Percentiles rank a stretch among this genome's conserved stretches.
Evolutionary conservation across 495 filamentous ascomycete genomes (phyloP).

Genomic region (Delitschia confertaspora): DNA sequence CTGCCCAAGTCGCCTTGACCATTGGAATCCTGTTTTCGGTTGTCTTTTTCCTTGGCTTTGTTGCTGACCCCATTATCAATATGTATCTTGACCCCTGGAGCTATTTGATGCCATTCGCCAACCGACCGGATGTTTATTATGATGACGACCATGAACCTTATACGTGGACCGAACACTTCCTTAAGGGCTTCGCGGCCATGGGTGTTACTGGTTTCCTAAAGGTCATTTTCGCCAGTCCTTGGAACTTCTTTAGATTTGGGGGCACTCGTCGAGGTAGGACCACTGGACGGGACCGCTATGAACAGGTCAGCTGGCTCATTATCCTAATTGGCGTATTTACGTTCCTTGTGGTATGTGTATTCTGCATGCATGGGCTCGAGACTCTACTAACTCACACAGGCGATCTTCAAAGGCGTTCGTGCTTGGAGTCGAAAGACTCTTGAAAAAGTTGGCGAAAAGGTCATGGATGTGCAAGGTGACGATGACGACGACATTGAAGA

Average conservation of each 20-base stretch:
- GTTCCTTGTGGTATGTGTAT: constrained; percentile 65
- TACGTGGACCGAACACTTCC: constrained; percentile 70
- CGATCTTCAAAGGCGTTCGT: constrained; percentile 70
- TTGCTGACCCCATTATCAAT: constrained; percentile 88
- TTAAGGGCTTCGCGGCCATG: constrained; percentile 77
- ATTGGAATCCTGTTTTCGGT: constrained; percentile 56
- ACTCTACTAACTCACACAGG: constrained; percentile 44
- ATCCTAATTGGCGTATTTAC: constrained; percentile 71
- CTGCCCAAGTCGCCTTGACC: constrained; percentile 57
- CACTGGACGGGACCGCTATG: constrained; percentile 62
- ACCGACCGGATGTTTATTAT: constrained; percentile 7
- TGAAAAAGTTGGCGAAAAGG: constrained; percentile 64
- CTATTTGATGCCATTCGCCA: constrained; percentile 37
- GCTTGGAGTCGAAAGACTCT: constrained; percentile 59
- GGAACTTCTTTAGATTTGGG: constrained; percentile 40
- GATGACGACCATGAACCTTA: constrained; percentile 40
- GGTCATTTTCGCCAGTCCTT: constrained; percentile 61
- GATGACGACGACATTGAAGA: constrained; percentile 63
- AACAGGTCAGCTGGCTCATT: constrained; percentile 65
- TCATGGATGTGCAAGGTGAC: constrained; percentile 74
- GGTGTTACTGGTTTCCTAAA: constrained; percentile 82
- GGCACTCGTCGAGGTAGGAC: constrained; percentile 45
- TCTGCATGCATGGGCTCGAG: not conserved
- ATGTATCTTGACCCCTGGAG: constrained; percentile 70
- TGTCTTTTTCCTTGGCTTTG: constrained; percentile 74